Base-by-base conservation (phyloP, 805 yeast species). In the Cyberlindnera subsufficiens region DNA sequence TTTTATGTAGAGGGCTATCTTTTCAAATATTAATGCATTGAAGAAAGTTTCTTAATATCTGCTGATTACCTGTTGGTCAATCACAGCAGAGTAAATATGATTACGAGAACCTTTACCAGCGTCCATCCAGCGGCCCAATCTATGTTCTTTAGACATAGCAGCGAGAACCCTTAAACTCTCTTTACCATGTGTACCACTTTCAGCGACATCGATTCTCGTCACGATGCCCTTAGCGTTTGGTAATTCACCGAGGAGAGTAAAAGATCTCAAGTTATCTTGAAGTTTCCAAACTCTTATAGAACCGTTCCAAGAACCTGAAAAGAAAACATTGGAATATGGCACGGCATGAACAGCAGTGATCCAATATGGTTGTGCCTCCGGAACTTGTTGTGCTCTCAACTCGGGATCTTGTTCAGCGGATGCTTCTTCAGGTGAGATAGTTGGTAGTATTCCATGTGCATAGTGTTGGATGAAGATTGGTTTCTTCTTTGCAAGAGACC, bases 301-400 rank as follows among this genome's bases (percentile, higher is more conserved):
- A 4, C 98, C 97, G 56, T 79, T 75, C 82, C 87, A 85, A 3
- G 98, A 90, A 1, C 99, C 99, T 11, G 88, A 78, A 35, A 91
- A 68, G 57, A 93, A 87, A 6, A 87, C 63, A 58, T 93, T 89
- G 11, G 90, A 75, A 60, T 78, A 91, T 15, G 98, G 96, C 18
- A 91, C 68, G 0, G 96, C 87, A 53, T 81, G 72, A 9, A 91
- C 61, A 1, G 89, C 71, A 0, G 97, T 88, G 52, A 93, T 83
- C 85, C 91, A 81, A 54, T 82, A 84, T 22, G 98, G 96, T 44
- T 77, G 83, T 14, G 77, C 72, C 32, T 72, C 73, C 13, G 96
- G 90, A n/a, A 84, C 63, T 59, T 81, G 86, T 34, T 54, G 52
- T 31, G 54, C 45, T 38, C 75, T 69, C 1, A 60, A 44, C 1